A percentile compares a stretch with the other conserved stretches of the same genome.
These are phyloP conservation scores for Ensete ventricosum DNA, from an alignment of 176 grass and related monocot genomes.

Conservation along the genomic window DNA sequence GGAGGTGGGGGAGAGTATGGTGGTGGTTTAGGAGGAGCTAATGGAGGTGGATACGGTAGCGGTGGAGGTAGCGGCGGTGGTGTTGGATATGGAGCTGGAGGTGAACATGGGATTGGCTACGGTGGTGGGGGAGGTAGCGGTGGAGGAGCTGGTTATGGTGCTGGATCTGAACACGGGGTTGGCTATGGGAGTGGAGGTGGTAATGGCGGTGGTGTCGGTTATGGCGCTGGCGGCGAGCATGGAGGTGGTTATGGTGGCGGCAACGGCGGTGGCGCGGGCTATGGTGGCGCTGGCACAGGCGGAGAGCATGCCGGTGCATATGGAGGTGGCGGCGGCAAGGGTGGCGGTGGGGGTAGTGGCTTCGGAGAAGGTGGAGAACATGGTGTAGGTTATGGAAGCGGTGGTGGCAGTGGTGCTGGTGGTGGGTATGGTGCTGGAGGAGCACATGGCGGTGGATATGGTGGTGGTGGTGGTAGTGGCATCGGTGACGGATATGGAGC, in stretches of 20 bases:
- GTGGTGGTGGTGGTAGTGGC: not conserved
- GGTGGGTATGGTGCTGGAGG: not conserved
- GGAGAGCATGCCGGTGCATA: not conserved
- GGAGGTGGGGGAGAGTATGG: not conserved
- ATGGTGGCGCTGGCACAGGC: not conserved
- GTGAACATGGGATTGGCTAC: not conserved
- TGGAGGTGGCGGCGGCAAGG: not conserved
- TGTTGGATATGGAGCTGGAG: not conserved
- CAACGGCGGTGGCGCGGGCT: not conserved
- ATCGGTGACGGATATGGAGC: not conserved
- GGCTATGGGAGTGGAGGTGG: not conserved
- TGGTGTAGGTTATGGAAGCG: too few relatives aligned
- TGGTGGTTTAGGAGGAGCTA: not conserved
- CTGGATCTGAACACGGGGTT: not conserved
- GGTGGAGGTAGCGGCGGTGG: not conserved
- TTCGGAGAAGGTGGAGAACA: too few relatives aligned
- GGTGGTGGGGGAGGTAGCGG: not conserved
- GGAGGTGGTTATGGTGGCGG: not conserved
- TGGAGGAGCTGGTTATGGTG: not conserved
- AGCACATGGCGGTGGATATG: not conserved
- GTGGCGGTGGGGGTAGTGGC: not conserved
- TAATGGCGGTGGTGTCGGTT: not conserved
- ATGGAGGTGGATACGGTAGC: not conserved
- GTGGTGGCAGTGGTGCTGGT: not conserved
- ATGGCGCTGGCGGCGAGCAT: not conserved